Evolutionary conservation across 2,329 filamentous ascomycete species (phyloP).

Genomic region (Sporothrix luriei): DNA sequence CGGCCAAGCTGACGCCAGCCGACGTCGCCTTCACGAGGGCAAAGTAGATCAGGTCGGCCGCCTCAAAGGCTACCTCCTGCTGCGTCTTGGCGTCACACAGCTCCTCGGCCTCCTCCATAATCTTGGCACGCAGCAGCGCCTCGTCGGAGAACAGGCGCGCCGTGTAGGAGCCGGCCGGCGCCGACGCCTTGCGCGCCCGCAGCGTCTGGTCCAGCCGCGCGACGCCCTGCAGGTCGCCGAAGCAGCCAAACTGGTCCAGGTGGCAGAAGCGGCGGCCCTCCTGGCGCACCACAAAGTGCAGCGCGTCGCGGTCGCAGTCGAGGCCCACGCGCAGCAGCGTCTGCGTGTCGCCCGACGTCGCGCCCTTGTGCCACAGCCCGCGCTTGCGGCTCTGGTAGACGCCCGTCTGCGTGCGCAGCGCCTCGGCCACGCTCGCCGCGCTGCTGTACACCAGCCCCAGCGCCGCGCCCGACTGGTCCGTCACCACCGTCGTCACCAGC

Average conservation of each 20-base stretch:
- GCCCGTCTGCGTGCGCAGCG: constrained; percentile 73
- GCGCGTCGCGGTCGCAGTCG: constrained; percentile 91
- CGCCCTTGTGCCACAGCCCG: constrained; percentile 95
- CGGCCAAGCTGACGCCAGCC: constrained; percentile 80
- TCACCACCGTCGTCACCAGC: constrained; percentile 86
- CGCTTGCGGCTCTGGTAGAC: constrained; percentile 97
- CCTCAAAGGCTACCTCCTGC: constrained; percentile 82
- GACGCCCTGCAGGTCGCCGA: constrained; percentile 80
- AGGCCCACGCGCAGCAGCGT: constrained; percentile 80
- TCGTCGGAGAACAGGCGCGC: constrained; percentile 88
- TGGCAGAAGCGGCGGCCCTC: constrained; percentile 91
- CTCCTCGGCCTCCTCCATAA: constrained; percentile 97
- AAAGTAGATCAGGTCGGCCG: constrained; percentile 95
- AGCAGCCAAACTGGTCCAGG: constrained; percentile 87
- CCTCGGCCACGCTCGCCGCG: constrained; percentile 84
- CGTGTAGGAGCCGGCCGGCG: constrained; percentile 90
- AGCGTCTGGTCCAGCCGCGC: constrained; percentile 86
- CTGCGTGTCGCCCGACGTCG: constrained; percentile 91
- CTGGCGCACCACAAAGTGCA: constrained; percentile 88
- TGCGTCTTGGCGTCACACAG: constrained; percentile 75
- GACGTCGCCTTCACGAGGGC: constrained; percentile 85
- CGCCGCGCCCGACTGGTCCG: constrained; percentile 80
- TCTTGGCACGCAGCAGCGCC: constrained; percentile 88
- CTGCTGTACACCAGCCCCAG: constrained; percentile 94
- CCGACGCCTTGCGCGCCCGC: constrained; percentile 75